phyloP scores from a whole-genome alignment of 1,139 yeast species.

The Pichia sp. region DNA sequence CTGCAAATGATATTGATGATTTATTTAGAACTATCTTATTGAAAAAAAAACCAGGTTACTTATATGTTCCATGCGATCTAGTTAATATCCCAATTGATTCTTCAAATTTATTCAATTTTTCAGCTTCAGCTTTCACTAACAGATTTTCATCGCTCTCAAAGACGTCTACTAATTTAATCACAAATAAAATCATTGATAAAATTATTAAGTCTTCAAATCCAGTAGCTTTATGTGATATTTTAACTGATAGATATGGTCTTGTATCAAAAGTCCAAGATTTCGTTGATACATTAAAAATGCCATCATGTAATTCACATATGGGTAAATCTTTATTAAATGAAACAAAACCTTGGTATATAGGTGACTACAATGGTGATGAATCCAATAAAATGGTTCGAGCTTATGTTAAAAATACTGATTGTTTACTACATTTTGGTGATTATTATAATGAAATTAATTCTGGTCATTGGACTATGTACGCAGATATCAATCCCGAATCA shows the following conservation, averaged over 20 bases:
- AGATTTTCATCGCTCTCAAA: constrained; percentile 1
- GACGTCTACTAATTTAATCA: constrained; percentile 30
- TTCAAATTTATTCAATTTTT: constrained; percentile 21
- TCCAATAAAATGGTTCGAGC: constrained; percentile 39
- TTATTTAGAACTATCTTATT: constrained; percentile 51
- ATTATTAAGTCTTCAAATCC: constrained; percentile 52
- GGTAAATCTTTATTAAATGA: constrained; percentile 63
- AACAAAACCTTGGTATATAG: constrained; percentile 48
- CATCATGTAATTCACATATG: constrained; percentile 40
- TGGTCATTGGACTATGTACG: constrained; percentile 35
- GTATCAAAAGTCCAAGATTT: constrained; percentile 39
- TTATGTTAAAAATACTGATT: constrained; percentile 38
- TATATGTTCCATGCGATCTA: constrained; percentile 68
- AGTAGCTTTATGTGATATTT: constrained; percentile 58
- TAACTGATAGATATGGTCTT: constrained; percentile 50
- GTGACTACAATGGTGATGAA: constrained; percentile 53
- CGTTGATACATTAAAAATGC: constrained; percentile 39
- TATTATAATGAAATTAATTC: constrained; percentile 50
- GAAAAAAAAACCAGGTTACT: constrained; percentile 70
- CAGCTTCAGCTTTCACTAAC: constrained; percentile 11
- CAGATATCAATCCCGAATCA: constrained; percentile 29
- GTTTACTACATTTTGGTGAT: constrained; percentile 46
- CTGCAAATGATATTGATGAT: constrained; percentile 51
- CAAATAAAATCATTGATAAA: constrained; percentile 40
- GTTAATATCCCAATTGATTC: constrained; percentile 42